Conservation (phyloP, 768 basidiomycete genomes). For the Russula earlei region DNA sequence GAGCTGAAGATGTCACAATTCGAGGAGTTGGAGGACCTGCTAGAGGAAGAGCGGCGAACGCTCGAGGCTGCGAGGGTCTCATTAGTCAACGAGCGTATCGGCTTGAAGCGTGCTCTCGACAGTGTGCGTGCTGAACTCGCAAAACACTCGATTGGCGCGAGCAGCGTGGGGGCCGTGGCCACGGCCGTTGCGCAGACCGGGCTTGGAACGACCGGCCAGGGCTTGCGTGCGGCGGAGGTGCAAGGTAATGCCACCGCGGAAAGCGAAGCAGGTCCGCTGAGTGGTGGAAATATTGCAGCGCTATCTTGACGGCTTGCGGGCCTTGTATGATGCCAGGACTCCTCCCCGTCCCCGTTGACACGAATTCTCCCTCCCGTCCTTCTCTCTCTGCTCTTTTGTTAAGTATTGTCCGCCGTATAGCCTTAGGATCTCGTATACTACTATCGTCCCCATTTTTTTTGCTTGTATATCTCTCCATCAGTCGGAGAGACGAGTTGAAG, state of each 20-base stretch:
- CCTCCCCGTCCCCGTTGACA: no score
- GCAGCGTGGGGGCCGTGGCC: slow-evolving; percentile 21
- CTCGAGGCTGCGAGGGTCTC: slow-evolving; percentile 77
- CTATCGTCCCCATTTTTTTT: background rate
- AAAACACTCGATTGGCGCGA: slow-evolving; percentile 35
- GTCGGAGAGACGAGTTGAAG: background rate
- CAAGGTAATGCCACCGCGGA: slow-evolving; percentile 36
- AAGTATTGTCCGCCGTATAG: slow-evolving; percentile 17
- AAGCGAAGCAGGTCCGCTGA: slow-evolving; percentile 45
- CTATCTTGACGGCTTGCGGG: slow-evolving; percentile 29
- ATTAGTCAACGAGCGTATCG: slow-evolving; percentile 69
- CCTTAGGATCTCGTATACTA: slow-evolving; percentile 17
- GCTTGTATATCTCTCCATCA: background rate
- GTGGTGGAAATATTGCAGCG: slow-evolving; percentile 46
- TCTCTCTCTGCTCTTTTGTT: slow-evolving; percentile 6
- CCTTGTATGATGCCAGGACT: background rate
- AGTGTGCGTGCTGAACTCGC: slow-evolving; percentile 54
- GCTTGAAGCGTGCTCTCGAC: slow-evolving; percentile 64
- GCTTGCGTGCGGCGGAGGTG: slow-evolving; percentile 47
- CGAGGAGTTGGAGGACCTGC: slow-evolving; percentile 83
- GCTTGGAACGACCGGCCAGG: slow-evolving; percentile 53
- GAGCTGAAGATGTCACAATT: slow-evolving; percentile 94
- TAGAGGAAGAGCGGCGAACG: slow-evolving; percentile 83
- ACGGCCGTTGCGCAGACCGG: slow-evolving; percentile 29
- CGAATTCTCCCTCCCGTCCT: background rate